These are phyloP conservation scores for Kwoniella shivajii DNA, from an alignment of 1,284 basidiomycete genomes.

Conservation along the genomic window DNA sequence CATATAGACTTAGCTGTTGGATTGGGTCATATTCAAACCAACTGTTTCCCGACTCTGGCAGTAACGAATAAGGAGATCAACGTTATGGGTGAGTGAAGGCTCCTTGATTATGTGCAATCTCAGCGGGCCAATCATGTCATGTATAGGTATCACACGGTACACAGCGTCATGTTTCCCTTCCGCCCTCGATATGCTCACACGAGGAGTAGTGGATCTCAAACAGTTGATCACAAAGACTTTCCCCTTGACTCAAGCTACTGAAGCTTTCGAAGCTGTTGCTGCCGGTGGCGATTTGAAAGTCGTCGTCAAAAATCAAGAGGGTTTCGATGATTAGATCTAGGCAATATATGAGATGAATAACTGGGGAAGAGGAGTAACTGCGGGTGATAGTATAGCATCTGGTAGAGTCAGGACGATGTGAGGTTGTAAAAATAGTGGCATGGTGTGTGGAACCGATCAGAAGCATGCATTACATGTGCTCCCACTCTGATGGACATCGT, in stretches of 20 bases:
- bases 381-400: too few relatives aligned
- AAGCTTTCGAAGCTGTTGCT: constrained; percentile 60
- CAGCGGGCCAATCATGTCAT: too few relatives aligned
- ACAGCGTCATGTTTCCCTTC: constrained; percentile 54
- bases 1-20: constrained; percentile 46
- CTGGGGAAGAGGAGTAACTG: too few relatives aligned
- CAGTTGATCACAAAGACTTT: constrained; percentile 63
- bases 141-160: constrained; percentile 49
- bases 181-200: constrained; percentile 60
- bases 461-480: too few relatives aligned
- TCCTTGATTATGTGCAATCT: background rate
- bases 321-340: constrained; percentile 7
- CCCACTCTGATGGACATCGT: too few relatives aligned
- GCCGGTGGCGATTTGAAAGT: constrained; percentile 51
- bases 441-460: too few relatives aligned
- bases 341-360: too few relatives aligned
- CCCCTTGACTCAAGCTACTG: constrained; percentile 53
- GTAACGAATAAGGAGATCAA: constrained; percentile 69
- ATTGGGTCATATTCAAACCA: constrained; percentile 49
- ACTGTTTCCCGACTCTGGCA: constrained; percentile 47
- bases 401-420: too few relatives aligned
- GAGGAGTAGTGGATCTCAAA: constrained; percentile 60
- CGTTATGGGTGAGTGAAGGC: constrained; percentile 64
- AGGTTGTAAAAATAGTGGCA: too few relatives aligned
- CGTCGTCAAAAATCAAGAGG: constrained; percentile 49